Conservation (phyloP, 2,329 filamentous ascomycete species). For the Trichoderma sp. region DNA sequence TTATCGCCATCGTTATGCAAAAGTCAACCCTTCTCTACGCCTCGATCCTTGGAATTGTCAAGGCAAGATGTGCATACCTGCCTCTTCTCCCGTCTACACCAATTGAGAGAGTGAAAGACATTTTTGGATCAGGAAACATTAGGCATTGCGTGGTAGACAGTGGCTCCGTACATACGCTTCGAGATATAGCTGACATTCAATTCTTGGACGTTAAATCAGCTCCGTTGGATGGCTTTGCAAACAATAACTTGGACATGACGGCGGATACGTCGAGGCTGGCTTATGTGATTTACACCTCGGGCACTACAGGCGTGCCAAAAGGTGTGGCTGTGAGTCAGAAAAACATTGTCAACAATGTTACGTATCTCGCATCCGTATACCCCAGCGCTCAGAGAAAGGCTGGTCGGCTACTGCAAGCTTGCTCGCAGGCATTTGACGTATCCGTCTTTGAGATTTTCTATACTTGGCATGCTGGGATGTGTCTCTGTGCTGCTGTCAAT, state of each 20-base stretch:
- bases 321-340: constrained; percentile 74
- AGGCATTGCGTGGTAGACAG: constrained; percentile 44
- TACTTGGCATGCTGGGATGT: constrained; percentile 74
- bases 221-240: constrained; percentile 31
- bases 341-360: constrained; percentile 76
- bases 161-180: constrained; percentile 23
- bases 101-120: constrained; percentile 54
- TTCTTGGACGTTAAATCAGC: constrained; percentile 37
- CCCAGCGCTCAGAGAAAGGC: constrained; percentile 43
- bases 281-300: constrained; percentile 81
- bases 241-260: constrained; percentile 37
- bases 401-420: constrained; percentile 73
- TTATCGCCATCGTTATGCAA: constrained; percentile 74
- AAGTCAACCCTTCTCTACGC: constrained; percentile 73
- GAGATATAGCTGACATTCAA: constrained; percentile 21
- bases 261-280: constrained; percentile 55
- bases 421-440: constrained; percentile 81
- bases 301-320: constrained; percentile 77
- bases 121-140: constrained; percentile 60
- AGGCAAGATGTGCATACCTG: constrained; percentile 76
- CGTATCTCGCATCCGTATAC: constrained; percentile 64
- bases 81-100: constrained; percentile 75
- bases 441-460: constrained; percentile 92
- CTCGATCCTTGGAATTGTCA: constrained; percentile 70
- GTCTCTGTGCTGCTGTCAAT: constrained; percentile 71